Conservation (phyloP, 129 eudicot genomes). For the Chrysanthemum makinoi region DNA sequence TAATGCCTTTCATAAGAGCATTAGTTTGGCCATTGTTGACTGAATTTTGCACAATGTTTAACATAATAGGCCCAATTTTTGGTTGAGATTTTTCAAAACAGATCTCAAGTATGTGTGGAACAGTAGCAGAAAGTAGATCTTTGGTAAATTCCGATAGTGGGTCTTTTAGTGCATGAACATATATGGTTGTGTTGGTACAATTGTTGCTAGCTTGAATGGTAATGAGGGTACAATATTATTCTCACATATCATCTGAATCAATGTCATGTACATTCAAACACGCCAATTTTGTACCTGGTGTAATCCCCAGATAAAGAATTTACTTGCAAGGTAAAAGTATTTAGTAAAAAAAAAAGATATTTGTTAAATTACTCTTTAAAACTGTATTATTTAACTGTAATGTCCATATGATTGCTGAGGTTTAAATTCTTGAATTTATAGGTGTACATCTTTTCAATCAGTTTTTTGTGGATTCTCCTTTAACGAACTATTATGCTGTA, state of each 20-base stretch:
- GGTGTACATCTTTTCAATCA: background rate
- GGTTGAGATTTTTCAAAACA: too few relatives aligned
- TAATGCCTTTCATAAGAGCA: background rate
- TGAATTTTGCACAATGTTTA: background rate
- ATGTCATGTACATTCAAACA: slow-evolving; percentile 8
- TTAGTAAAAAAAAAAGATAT: background rate
- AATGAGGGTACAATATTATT: background rate
- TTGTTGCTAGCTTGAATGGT: slow-evolving; percentile 3
- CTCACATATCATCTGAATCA: background rate
- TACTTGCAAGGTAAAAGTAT: background rate
- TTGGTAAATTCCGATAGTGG: background rate
- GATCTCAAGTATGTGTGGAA: background rate
- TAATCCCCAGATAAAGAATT: background rate
- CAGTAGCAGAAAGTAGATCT: background rate
- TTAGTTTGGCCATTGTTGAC: background rate
- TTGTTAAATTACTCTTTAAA: background rate
- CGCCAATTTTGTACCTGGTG: background rate
- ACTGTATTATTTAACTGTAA: background rate
- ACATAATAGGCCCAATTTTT: background rate
- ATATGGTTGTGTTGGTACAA: background rate
- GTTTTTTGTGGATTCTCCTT: background rate
- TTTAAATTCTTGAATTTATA: background rate
- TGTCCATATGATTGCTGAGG: background rate
- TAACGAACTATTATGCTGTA: background rate
- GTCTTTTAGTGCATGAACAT: background rate